Base-by-base conservation (phyloP, 2,329 filamentous ascomycete genomes). In the Conoideocrella luteorostrata region DNA sequence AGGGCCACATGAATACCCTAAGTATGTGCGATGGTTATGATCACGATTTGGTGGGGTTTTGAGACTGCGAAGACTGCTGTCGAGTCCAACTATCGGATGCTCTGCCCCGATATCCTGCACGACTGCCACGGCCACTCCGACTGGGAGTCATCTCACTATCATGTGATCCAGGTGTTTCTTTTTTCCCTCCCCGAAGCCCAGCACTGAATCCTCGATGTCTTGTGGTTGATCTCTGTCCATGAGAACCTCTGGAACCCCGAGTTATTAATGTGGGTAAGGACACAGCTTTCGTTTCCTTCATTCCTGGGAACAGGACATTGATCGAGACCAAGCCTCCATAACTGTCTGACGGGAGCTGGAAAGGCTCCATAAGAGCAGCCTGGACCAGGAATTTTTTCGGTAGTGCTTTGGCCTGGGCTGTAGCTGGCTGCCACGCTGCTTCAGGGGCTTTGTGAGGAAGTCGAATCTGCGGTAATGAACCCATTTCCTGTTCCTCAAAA, bases 401-500 rank as follows among this genome's bases (percentile, higher is more conserved):
- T 11, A 81, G 64, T 1, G 75, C 68, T 56, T 79, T 82, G 28
- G 68, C 66, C 39, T 74, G 72, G 32, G 73, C 66, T 11, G 69
- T 59, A 6, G 75, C 77, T 12, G 80, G 75, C 44, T 74, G 70
- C 81, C 82, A 87, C 13, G 80, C 76, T 28, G 75, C 72, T 28
- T 78, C 73, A 1, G 83, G 81, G 4, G 74, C 73, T 45, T 73
- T 74, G 37, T 73, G 70, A 7, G 85, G 85, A n/a, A 89, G 66
- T 43, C 75, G 77, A 20, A 89, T 79, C 18, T 77, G 72, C 1
- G 85, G 85, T n/a, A 88, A 65, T 7, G 85, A 89, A 4, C 85
- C 85, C 69, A 86, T 86, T 60, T 89, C 84, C 55, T 86, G 84
- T 56, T 88, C 84, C 57, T 88, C 86, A 51, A 90, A 90, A 51